Evolutionary conservation across 148 eudicot species (phyloP).

Genomic region (Nepenthes gracilis): DNA sequence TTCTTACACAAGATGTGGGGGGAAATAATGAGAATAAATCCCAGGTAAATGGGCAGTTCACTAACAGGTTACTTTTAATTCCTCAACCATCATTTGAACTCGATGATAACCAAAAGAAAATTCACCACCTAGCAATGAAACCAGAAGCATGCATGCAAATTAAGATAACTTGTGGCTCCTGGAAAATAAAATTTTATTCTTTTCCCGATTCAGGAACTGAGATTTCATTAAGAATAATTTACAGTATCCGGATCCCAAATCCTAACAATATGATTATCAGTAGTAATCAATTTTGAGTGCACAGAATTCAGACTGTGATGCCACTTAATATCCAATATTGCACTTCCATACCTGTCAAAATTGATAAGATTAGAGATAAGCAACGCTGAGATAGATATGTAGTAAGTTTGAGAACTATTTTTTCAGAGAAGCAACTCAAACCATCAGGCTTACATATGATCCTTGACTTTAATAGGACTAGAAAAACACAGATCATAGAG

Average conservation of each 20-base stretch:
- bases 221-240: neutral
- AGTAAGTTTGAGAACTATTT: neutral
- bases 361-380: neutral
- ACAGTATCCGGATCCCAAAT: constrained; percentile 98
- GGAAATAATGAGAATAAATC: too few relatives aligned
- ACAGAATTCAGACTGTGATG: constrained; percentile 72
- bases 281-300: constrained; percentile 52
- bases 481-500: constrained; percentile 90
- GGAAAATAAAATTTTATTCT: too few relatives aligned
- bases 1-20: too few relatives aligned
- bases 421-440: neutral
- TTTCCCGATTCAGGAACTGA: too few relatives aligned
- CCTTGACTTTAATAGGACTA: constrained; percentile 66
- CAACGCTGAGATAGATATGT: neutral
- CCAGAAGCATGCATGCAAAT: too few relatives aligned
- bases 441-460: constrained; percentile 78
- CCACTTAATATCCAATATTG: constrained; percentile 81
- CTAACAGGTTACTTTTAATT: too few relatives aligned
- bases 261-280: constrained; percentile 75
- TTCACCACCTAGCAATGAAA: too few relatives aligned
- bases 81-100: too few relatives aligned
- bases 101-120: too few relatives aligned
- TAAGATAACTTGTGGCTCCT: too few relatives aligned
- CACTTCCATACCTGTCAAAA: constrained; percentile 75
- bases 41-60: too few relatives aligned